A percentile compares a stretch with the other conserved stretches of the same genome.
phyloP scores from a whole-genome alignment of 2,329 filamentous ascomycete species.

The Clarireedia sp. region DNA sequence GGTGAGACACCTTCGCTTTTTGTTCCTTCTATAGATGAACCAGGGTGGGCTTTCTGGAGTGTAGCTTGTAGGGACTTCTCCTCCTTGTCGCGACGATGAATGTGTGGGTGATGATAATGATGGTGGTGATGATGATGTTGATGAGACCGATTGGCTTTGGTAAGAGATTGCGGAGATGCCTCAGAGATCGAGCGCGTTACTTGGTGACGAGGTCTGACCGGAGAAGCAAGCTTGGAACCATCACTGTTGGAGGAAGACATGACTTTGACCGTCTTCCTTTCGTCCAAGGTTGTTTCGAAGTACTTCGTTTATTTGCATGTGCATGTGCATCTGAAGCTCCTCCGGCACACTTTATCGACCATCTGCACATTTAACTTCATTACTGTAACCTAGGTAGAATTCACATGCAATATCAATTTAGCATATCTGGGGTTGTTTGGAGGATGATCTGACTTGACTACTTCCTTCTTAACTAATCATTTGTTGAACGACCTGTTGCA shows the following conservation, averaged over 20 bases:
- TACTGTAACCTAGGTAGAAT: neutral
- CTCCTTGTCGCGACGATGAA: constrained; percentile 30
- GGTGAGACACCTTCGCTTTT: constrained; percentile 37
- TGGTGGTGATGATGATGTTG: constrained; percentile 15
- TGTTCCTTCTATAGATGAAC: constrained; percentile 11
- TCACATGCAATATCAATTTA: constrained; percentile 2
- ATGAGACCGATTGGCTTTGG: constrained; percentile 32
- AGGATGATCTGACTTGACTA: neutral
- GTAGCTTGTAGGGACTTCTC: constrained; percentile 23
- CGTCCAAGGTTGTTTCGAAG: constrained; percentile 1
- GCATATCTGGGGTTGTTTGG: neutral
- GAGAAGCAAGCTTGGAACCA: constrained; percentile 3
- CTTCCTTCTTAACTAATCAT: too few species aligned
- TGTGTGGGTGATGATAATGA: constrained; percentile 21
- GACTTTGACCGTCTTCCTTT: neutral
- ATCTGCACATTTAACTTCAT: constrained; percentile 11
- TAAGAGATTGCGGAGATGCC: constrained; percentile 9
- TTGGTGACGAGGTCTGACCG: constrained; percentile 38
- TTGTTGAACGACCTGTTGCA: too few species aligned
- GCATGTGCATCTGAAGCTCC: constrained; percentile 27
- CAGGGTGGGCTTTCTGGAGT: constrained; percentile 15
- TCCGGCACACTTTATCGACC: constrained; percentile 8
- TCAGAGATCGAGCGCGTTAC: constrained; percentile 41
- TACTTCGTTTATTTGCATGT: neutral
- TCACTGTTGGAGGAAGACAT: constrained; percentile 11